Conservation (phyloP, 2,329 filamentous ascomycete species). For the Fusarium xylarioides region DNA sequence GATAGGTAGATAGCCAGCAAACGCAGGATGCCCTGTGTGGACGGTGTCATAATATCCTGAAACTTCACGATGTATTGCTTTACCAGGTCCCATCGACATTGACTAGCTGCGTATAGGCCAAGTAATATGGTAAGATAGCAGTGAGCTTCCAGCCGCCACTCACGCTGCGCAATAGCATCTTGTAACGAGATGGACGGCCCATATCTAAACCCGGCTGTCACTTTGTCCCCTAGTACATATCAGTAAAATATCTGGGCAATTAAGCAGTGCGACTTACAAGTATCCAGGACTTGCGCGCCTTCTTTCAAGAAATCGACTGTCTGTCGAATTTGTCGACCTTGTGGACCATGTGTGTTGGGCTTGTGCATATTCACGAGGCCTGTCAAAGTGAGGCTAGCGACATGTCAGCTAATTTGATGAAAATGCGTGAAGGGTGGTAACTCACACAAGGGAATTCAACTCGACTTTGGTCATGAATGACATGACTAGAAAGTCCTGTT, state of each 20-base stretch:
- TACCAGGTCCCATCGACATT: constrained; percentile 75
- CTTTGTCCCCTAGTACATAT: constrained; percentile 47
- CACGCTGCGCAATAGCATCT: constrained; percentile 65
- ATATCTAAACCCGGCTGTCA: constrained; percentile 49
- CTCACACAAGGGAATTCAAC: constrained; percentile 64
- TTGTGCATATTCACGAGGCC: constrained; percentile 59
- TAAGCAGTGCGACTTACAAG: constrained; percentile 48
- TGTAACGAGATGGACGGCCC: constrained; percentile 62
- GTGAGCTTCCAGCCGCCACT: constrained; percentile 72
- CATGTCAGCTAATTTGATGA: constrained; percentile 23
- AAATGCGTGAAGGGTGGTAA: not conserved
- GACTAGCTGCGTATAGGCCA: constrained; percentile 73
- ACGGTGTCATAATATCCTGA: constrained; percentile 53
- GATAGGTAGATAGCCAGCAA: constrained; percentile 74
- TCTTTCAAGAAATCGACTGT: constrained; percentile 54
- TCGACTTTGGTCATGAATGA: constrained; percentile 70
- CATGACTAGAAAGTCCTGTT: constrained; percentile 65
- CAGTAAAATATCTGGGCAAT: not conserved
- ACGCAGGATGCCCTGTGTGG: constrained; percentile 52
- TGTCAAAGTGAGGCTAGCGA: constrained; percentile 61
- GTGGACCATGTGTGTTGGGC: constrained; percentile 42
- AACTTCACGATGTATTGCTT: constrained; percentile 65
- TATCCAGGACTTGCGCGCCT: constrained; percentile 56
- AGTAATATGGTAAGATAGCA: constrained; percentile 77
- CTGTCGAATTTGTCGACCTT: constrained; percentile 32